These are phyloP conservation scores for Arthrobotrys sinensis DNA, from an alignment of 2,329 filamentous ascomycete species.

Conservation along the genomic window DNA sequence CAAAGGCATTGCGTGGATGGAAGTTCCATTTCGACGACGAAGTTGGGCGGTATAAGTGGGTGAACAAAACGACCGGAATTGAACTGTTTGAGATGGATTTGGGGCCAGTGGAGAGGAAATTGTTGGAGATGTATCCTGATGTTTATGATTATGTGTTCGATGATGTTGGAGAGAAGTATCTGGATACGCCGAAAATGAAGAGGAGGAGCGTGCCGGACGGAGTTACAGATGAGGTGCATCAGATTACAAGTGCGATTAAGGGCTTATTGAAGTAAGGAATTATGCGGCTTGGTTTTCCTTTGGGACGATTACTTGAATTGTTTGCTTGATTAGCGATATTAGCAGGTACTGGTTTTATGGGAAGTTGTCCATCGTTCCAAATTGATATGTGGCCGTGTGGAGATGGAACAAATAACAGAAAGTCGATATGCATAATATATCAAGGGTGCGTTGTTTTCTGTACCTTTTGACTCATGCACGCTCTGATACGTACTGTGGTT, in stretches of 20 bases:
- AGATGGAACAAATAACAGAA: too few relatives aligned
- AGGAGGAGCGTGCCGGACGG: slow-evolving; percentile 32
- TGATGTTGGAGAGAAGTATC: slow-evolving; percentile 21
- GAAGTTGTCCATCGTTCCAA: too few relatives aligned
- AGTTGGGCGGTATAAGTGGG: slow-evolving; percentile 40
- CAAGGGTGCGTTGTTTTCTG: too few relatives aligned
- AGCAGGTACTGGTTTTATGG: too few relatives aligned
- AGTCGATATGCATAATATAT: too few relatives aligned
- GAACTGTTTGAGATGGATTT: slow-evolving; percentile 51
- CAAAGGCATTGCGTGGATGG: slow-evolving; percentile 37
- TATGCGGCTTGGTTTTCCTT: neutral
- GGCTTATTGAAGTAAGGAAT: slow-evolving; percentile 37
- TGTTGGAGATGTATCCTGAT: slow-evolving; percentile 49
- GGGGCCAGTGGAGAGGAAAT: slow-evolving; percentile 33
- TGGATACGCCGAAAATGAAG: slow-evolving; percentile 15
- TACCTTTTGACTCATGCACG: too few relatives aligned
- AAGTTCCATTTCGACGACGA: slow-evolving; percentile 45
- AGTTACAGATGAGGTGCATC: slow-evolving; percentile 36
- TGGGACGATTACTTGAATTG: too few relatives aligned
- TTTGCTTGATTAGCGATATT: too few relatives aligned
- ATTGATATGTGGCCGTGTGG: too few relatives aligned
- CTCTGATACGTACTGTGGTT: too few relatives aligned
- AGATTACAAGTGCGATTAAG: slow-evolving; percentile 43
- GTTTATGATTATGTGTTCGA: slow-evolving; percentile 52
- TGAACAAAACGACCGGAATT: slow-evolving; percentile 44